Evolutionary conservation across 1,284 basidiomycete genomes (phyloP).

Genomic region (Ceraceosorus guamensis): DNA sequence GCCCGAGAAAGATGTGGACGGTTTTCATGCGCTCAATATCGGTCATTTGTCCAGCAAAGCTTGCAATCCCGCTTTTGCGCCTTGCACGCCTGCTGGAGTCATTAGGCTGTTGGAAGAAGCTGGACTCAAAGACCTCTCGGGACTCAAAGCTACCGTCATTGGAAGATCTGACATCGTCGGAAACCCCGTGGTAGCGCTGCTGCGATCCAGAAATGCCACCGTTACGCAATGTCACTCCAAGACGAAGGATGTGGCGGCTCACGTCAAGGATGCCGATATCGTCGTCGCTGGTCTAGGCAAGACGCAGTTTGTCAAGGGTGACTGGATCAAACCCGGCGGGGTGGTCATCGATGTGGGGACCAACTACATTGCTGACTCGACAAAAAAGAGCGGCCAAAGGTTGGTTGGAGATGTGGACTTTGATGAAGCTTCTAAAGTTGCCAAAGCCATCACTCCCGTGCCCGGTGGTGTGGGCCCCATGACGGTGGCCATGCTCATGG

Average conservation of each 20-base stretch:
- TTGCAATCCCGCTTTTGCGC: slow-evolving; percentile 79
- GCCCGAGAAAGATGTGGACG: slow-evolving; percentile 94
- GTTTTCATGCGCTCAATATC: slow-evolving; percentile 99
- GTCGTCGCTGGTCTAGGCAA: slow-evolving; percentile 89
- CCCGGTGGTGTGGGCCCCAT: slow-evolving; percentile 92
- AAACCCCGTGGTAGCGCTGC: slow-evolving; percentile 82
- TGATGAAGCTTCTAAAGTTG: slow-evolving; percentile 65
- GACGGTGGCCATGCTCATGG: slow-evolving; percentile 98
- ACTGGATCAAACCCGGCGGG: slow-evolving; percentile 90
- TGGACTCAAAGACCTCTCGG: slow-evolving; percentile 55
- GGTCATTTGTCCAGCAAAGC: slow-evolving; percentile 88
- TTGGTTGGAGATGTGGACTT: slow-evolving; percentile 95
- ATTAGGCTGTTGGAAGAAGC: slow-evolving; percentile 82
- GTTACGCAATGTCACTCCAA: slow-evolving; percentile 95
- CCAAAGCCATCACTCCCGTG: slow-evolving; percentile 89
- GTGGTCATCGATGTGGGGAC: slow-evolving; percentile 68
- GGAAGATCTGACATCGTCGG: slow-evolving; percentile 98
- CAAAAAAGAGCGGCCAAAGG: slow-evolving; percentile 90
- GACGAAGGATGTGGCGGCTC: slow-evolving; percentile 64
- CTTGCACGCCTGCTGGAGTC: slow-evolving; percentile 92
- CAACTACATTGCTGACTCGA: slow-evolving; percentile 75
- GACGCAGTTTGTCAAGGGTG: slow-evolving; percentile 79
- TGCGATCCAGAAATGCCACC: slow-evolving; percentile 84
- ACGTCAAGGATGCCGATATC: slow-evolving; percentile 82
- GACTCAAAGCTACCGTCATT: slow-evolving; percentile 77